These are phyloP conservation scores for Lasiosphaeria ovina DNA, from an alignment of 495 filamentous ascomycete genomes.

Conservation along the genomic window DNA sequence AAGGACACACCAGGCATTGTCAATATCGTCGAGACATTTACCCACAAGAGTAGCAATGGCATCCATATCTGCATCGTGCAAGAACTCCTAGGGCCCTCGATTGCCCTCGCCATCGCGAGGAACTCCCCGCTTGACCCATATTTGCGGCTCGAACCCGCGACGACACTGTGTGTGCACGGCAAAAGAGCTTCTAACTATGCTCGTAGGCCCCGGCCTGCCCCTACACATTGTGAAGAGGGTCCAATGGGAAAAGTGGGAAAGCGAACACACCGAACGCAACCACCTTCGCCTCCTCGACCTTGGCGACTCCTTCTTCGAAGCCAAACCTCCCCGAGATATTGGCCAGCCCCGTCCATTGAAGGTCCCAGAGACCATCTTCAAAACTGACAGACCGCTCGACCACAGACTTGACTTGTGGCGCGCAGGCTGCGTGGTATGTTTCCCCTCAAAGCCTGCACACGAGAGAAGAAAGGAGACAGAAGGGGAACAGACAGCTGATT, in stretches of 20 bases:
- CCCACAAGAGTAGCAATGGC: conserved; percentile 42
- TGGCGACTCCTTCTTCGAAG: conserved; percentile 40
- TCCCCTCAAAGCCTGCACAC: not conserved
- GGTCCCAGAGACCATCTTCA: conserved; percentile 47
- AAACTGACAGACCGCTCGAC: conserved; percentile 32
- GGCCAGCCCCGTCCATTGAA: conserved; percentile 36
- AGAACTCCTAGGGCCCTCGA: conserved; percentile 42
- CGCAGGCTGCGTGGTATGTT: conserved; percentile 40
- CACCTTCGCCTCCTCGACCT: conserved; percentile 46
- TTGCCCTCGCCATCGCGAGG: conserved; percentile 17
- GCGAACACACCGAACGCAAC: conserved; percentile 34
- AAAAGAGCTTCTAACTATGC: conserved; percentile 24
- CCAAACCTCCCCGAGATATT: conserved; percentile 28
- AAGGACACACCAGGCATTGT: conserved; percentile 28
- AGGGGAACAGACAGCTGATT: not conserved
- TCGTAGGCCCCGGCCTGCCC: conserved; percentile 34
- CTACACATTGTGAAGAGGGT: conserved; percentile 37
- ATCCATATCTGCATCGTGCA: conserved; percentile 46
- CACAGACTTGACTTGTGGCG: conserved; percentile 46
- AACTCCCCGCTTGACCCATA: conserved; percentile 15
- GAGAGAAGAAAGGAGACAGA: not conserved
- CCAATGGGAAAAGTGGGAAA: conserved; percentile 35
- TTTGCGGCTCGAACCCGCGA: not conserved
- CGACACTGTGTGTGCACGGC: not conserved
- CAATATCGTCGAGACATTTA: conserved; percentile 39